phyloP scores from a whole-genome alignment of 768 basidiomycete genomes.

The Pholiota molesta region DNA sequence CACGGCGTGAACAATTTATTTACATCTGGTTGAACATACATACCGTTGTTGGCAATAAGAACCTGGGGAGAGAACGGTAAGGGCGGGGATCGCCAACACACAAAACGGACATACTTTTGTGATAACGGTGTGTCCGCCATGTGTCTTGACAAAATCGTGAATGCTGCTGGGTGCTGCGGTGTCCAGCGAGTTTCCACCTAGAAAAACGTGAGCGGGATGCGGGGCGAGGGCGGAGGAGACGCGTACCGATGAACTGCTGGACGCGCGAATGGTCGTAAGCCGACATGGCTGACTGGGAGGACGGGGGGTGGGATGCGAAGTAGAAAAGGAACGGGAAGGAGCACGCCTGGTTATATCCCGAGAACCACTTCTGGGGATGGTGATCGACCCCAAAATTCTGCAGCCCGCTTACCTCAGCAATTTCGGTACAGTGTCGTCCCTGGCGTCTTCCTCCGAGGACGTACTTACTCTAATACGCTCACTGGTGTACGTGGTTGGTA shows the following conservation, averaged over 20 bases:
- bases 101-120: slow-evolving; percentile 71
- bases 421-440: slow-evolving; percentile 15
- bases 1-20: slow-evolving; percentile 17
- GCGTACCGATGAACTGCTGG: slow-evolving; percentile 53
- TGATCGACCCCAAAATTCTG: slow-evolving; percentile 50
- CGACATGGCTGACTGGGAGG: slow-evolving; percentile 42
- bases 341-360: slow-evolving; percentile 28
- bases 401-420: slow-evolving; percentile 36
- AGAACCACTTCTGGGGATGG: slow-evolving; percentile 36
- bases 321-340: slow-evolving; percentile 18
- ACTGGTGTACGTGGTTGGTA: too few relatives aligned
- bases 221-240: slow-evolving; percentile 3
- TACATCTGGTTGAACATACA: slow-evolving; percentile 14
- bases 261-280: slow-evolving; percentile 57
- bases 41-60: slow-evolving; percentile 98
- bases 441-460: slow-evolving; percentile 9
- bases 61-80: slow-evolving; percentile 53
- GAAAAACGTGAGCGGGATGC: slow-evolving; percentile 16
- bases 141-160: slow-evolving; percentile 85
- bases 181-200: slow-evolving; percentile 93
- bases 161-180: slow-evolving; percentile 79
- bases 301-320: slow-evolving; percentile 16
- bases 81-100: slow-evolving; percentile 5
- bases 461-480: neutral
- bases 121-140: slow-evolving; percentile 98